phyloP scores from a whole-genome alignment of 441 rosid genomes.

The Croton setiger region DNA sequence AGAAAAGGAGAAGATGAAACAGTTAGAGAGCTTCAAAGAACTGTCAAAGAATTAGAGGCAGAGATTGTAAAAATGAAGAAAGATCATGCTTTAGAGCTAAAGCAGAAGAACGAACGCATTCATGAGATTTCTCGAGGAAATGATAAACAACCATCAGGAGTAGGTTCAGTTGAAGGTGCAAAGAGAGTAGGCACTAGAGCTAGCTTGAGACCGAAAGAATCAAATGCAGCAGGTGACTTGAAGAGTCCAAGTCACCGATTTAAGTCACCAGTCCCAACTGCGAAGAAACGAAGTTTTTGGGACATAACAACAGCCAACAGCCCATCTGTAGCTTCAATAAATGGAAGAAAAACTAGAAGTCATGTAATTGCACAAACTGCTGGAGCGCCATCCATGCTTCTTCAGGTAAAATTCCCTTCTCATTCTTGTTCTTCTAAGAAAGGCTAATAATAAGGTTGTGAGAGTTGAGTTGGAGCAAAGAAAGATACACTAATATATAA shows the following conservation, averaged over 20 bases:
- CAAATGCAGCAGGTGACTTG: constrained; percentile 37
- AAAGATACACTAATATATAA: no score
- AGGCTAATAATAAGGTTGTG: no score
- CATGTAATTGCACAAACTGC: constrained; percentile 45
- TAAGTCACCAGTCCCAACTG: constrained; percentile 63
- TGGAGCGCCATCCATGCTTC: constrained; percentile 79
- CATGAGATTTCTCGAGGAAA: constrained; percentile 46
- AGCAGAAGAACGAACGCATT: constrained; percentile 67
- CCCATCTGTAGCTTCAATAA: constrained; percentile 50
- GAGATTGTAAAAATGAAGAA: constrained; percentile 76
- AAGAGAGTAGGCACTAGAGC: constrained; percentile 56
- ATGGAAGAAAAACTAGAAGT: constrained; percentile 77
- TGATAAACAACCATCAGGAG: constrained; percentile 40
- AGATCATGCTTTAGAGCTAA: constrained; percentile 59
- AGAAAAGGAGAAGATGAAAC: constrained; percentile 49
- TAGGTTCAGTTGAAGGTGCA: constrained; percentile 29
- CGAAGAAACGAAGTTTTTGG: constrained; percentile 90
- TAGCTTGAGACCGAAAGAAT: constrained; percentile 61
- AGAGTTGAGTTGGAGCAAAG: no score
- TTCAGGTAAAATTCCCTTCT: constrained; percentile 51
- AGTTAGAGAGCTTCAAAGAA: constrained; percentile 53
- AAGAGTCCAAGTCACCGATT: constrained; percentile 83
- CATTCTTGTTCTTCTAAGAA: background rate
- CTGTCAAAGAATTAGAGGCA: constrained; percentile 60
- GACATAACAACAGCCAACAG: constrained; percentile 74